Percentiles rank a stretch among this genome's conserved stretches.
Evolutionary conservation across 129 eudicot species (phyloP).

Genomic region (Helichrysum umbraculigerum): DNA sequence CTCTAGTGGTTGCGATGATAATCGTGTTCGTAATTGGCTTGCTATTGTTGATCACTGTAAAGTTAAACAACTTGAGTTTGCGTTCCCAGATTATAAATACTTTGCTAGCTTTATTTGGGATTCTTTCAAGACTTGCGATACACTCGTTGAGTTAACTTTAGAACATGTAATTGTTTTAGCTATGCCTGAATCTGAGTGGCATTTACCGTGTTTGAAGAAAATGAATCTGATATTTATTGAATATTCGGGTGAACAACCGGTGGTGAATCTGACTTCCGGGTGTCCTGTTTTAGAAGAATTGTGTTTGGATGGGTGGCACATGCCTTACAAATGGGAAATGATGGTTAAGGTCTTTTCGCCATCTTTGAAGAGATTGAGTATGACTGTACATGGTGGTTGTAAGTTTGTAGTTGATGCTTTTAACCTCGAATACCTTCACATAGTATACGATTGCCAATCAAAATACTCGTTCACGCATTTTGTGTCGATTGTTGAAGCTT

Average conservation of each 20-base stretch:
- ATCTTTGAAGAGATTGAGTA: slow-evolving; percentile 26
- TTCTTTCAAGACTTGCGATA: no score
- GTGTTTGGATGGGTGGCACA: neutral
- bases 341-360: slow-evolving; percentile 8
- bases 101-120: no score
- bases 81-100: no score
- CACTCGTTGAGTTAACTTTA: no score
- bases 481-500: slow-evolving; percentile 20
- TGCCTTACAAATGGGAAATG: no score
- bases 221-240: neutral
- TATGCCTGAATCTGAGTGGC: neutral
- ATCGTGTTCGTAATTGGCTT: no score
- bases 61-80: no score
- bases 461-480: neutral
- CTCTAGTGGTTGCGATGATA: no score
- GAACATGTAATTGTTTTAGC: no score
- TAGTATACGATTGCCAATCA: slow-evolving; percentile 1
- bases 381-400: neutral
- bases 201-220: neutral
- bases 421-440: slow-evolving; percentile 13
- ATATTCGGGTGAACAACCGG: neutral
- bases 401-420: slow-evolving; percentile 27
- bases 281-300: neutral
- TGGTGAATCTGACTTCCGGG: neutral
- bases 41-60: no score